Evolutionary conservation across 768 basidiomycete genomes (phyloP), one percentile per base, ranked within the genome.

Genomic region (Leccinum disarticulatum): DNA sequence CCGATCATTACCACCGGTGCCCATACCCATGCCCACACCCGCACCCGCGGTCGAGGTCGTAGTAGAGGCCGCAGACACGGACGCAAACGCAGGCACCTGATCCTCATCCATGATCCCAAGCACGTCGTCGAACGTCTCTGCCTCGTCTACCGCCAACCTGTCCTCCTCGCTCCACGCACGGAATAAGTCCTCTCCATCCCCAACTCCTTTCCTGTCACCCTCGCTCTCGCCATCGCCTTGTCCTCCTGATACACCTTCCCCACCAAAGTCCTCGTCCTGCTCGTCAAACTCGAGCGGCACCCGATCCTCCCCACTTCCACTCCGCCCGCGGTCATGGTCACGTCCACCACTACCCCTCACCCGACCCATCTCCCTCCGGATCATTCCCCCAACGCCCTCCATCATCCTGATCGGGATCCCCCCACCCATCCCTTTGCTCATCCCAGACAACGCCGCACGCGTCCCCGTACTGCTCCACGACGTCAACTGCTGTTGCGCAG

Each of bases 241-340:
- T 8, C 25, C 48, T 17, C n/a, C 56, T 14, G 8, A 58, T 3
- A 57, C 60, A 46, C 50, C 58, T 17, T 65, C 19, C 25, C 14
- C 48, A 76, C 55, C 64, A 61, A 87, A 84, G 52, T 86, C 85
- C 56, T 88, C 86, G 56, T 88, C 88, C 59, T 85, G 84, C 65
- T 88, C 86, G 54, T 86, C 86, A 67, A 89, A 88, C 64, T 80
- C 77, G n/a, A 81, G 72, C 10, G 76, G 74, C 0, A 78, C 77
- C 1, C 61, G 66, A n/a, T 56, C 64, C 11, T 55, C 59, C 1
- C 7, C 54, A 15, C 22, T 25, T 3, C 49, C 33, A 9, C 36
- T 54, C 7, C 19, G 51, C 7, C 8, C 53, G 48, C 28, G 35
- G 25, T 11, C 38, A 47, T 33, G 33, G 13, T 15, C 61, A 28